Conservation (phyloP, 768 basidiomycete species). For the Scleroderma bovista region DNA sequence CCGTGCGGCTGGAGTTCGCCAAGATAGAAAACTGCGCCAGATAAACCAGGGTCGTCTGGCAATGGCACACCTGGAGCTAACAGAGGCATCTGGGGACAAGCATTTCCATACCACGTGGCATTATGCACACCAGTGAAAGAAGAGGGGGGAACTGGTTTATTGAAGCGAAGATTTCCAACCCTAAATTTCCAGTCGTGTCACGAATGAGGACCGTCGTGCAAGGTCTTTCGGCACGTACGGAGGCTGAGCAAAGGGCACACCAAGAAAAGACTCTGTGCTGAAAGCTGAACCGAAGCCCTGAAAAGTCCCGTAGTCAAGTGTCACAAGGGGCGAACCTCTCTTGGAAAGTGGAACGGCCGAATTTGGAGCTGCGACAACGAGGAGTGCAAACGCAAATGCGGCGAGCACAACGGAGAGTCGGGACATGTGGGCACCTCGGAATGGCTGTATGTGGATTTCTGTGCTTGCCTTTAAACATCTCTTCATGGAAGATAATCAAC, state of each 20-base stretch:
- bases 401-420: too few relatives aligned
- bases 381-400: too few relatives aligned
- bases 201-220: neutral
- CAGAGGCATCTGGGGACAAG: neutral
- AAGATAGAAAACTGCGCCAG: constrained; percentile 7
- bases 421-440: too few relatives aligned
- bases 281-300: constrained; percentile 9
- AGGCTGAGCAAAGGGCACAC: constrained; percentile 13
- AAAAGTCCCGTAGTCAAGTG: constrained; percentile 14
- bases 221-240: neutral
- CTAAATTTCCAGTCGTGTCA: constrained; percentile 1
- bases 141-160: constrained; percentile 6
- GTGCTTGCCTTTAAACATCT: too few relatives aligned
- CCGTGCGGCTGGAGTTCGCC: neutral
- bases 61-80: neutral
- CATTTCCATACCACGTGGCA: constrained; percentile 1
- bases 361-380: too few relatives aligned
- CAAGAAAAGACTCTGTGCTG: constrained; percentile 12
- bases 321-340: constrained; percentile 10
- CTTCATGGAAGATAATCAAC: too few relatives aligned
- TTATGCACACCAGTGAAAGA: neutral
- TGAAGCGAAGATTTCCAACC: constrained; percentile 14
- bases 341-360: too few relatives aligned
- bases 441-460: too few relatives aligned
- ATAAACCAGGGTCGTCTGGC: neutral